Percentiles rank a stretch among this genome's conserved stretches.
phyloP scores from a whole-genome alignment of 208 protist genomes.

The Zelonia costaricensis region DNA sequence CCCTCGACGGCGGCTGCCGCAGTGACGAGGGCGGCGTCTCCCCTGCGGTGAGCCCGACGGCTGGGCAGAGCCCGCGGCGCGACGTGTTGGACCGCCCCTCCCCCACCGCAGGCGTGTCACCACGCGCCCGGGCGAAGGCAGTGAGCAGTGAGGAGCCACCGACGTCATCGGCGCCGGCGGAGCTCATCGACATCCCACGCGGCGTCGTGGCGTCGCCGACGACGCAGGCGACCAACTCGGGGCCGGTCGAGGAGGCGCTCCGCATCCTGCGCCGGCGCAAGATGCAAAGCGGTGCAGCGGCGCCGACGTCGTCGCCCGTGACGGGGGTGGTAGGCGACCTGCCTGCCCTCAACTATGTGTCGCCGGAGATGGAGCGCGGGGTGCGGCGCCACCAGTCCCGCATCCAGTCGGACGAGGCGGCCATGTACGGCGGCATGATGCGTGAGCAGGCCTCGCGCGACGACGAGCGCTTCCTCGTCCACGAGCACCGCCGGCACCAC shows the following conservation, averaged over 20 bases:
- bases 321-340: conserved; percentile 17
- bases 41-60: conserved; percentile 3
- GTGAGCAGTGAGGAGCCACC: neutral
- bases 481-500: conserved; percentile 17
- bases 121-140: conserved; percentile 1
- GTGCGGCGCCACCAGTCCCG: conserved; percentile 18
- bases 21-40: conserved; percentile 12
- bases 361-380: conserved; percentile 4
- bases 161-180: neutral
- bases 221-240: neutral
- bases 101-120: conserved; percentile 5
- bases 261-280: conserved; percentile 12
- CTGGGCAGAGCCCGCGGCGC: conserved; percentile 3
- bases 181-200: conserved; percentile 15
- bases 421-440: conserved; percentile 37
- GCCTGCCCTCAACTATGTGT: conserved; percentile 13
- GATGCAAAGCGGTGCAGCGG: conserved; percentile 4
- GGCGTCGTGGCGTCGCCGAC: neutral
- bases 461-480: conserved; percentile 24
- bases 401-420: conserved; percentile 14
- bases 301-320: neutral
- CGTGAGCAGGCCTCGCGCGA: conserved; percentile 25
- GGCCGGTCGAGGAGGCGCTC: conserved; percentile 18
- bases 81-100: neutral
- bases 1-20: conserved; percentile 12